Evolutionary conservation across 345 rosid species (phyloP), one percentile per base, ranked within the genome.

Genomic region (Leavenworthia alabamica): DNA sequence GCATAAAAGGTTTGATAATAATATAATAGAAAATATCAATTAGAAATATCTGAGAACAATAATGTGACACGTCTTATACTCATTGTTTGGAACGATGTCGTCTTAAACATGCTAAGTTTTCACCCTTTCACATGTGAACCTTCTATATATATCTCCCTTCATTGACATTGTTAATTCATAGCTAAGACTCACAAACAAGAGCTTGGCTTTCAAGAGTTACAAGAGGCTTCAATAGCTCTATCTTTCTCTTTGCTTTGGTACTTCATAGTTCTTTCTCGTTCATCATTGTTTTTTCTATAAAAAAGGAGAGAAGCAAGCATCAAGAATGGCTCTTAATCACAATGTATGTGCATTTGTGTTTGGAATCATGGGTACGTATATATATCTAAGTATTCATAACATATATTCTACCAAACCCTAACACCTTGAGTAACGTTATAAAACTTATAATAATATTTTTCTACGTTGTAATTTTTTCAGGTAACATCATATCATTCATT

Each of bases 401-500:
- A 59, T 26, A 11, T 62, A 15, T 52, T 29, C 6, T 4, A 27
- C 1, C 13, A 27, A 48, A 40, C 20, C 28, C 20, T 22, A 50
- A 40, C 27, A 19, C 13, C 29, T 14, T 49, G 3, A 28, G 13
- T 37, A 5, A 58, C 35, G 19, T 37, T n/a, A n/a, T 5, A 43
- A 8, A 7, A 36, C 41, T 53, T 36, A 62, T 19, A 43, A 35
- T 37, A 7, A n/a, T n/a, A n/a, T n/a, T n/a, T 19, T 52, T 22
- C 7, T 19, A 52, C 29, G 12, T 1, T 22, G 20, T n/a, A 17
- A 31, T n/a, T 29, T 43, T 54, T 71, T 9, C 64, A 82, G 94
- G 94, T 41, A 86, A 82, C 74, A 68, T 86, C 43, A 53, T 78
- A 63, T 83, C 88, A 20, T 71, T 74, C 59, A 31, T 70, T 60